phyloP scores from a whole-genome alignment of 345 rosid genomes.

The Gossypioides kirkii region DNA sequence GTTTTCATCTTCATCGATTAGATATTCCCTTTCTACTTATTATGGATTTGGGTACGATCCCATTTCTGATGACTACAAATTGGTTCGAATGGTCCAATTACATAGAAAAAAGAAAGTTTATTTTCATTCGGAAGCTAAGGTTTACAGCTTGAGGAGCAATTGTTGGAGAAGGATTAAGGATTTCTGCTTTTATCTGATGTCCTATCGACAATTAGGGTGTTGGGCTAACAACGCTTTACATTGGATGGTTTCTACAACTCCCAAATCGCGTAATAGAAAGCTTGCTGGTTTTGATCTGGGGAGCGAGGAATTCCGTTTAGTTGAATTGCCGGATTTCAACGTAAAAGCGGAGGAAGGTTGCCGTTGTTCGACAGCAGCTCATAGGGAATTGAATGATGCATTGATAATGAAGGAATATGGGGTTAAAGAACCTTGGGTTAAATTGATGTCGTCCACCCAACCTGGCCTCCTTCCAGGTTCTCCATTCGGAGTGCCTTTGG shows the following conservation, averaged over 20 bases:
- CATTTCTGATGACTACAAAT: conserved; percentile 27
- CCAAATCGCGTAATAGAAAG: conserved; percentile 29
- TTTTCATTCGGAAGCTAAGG: conserved; percentile 25
- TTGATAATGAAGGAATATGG: conserved; percentile 8
- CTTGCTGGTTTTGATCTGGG: conserved; percentile 3
- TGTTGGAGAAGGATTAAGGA: conserved; percentile 30
- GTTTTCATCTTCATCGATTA: not conserved
- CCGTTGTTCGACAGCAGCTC: conserved; percentile 22
- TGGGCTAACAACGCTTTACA: conserved; percentile 34
- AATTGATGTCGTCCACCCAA: not conserved
- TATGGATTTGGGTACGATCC: conserved; percentile 42
- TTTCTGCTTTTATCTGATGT: conserved; percentile 27
- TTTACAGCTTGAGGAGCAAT: conserved; percentile 35
- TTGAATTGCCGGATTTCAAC: conserved; percentile 24
- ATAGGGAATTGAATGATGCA: not conserved
- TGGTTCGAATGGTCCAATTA: conserved; percentile 31
- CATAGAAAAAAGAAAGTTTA: not conserved
- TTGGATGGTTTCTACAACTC: conserved; percentile 22
- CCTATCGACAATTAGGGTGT: conserved; percentile 31
- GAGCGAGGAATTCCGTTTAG: not conserved
- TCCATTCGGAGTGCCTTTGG: not conserved
- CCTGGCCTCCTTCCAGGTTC: not conserved
- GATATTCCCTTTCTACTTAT: not conserved
- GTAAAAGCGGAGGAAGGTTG: conserved; percentile 23
- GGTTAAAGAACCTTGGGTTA: not conserved